phyloP scores from a whole-genome alignment of 495 filamentous ascomycete genomes.

The Annulohypoxylon maeteangense region DNA sequence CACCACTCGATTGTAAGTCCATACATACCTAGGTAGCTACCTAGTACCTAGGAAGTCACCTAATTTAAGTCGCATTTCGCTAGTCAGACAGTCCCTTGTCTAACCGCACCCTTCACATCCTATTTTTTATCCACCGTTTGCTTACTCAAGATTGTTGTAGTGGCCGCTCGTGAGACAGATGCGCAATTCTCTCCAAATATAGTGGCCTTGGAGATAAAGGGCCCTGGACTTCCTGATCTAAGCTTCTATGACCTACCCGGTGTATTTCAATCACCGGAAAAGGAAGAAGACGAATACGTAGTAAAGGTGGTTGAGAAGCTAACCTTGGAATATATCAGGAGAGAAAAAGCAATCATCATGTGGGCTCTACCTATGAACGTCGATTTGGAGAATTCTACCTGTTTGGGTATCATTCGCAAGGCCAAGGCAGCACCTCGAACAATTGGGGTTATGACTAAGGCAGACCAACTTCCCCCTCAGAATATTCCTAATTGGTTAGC shows the following conservation, averaged over 20 bases:
- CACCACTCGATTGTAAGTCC: constrained; percentile 44
- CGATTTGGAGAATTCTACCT: constrained; percentile 77
- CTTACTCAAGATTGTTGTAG: constrained; percentile 22
- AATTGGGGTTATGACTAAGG: constrained; percentile 83
- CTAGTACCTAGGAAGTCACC: not conserved
- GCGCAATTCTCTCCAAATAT: constrained; percentile 83
- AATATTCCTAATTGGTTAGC: constrained; percentile 66
- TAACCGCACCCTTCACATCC: not conserved
- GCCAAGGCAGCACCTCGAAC: constrained; percentile 69
- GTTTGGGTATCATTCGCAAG: constrained; percentile 68
- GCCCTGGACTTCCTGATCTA: constrained; percentile 72
- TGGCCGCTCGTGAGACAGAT: constrained; percentile 50
- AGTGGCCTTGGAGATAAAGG: constrained; percentile 76
- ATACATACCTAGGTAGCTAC: not conserved
- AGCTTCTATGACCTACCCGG: constrained; percentile 86
- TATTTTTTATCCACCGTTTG: not conserved
- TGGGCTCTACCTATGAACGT: constrained; percentile 79
- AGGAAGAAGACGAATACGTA: constrained; percentile 70
- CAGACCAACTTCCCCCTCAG: constrained; percentile 68
- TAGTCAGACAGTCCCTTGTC: not conserved
- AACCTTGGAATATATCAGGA: constrained; percentile 71
- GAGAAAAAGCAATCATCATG: constrained; percentile 74
- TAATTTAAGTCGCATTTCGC: not conserved
- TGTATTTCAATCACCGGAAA: constrained; percentile 73
- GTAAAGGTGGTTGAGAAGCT: constrained; percentile 75